A percentile compares a stretch with the other conserved stretches of the same genome.
Evolutionary conservation across 1,284 basidiomycete genomes (phyloP).

Genomic region (Omphalotus olearius): DNA sequence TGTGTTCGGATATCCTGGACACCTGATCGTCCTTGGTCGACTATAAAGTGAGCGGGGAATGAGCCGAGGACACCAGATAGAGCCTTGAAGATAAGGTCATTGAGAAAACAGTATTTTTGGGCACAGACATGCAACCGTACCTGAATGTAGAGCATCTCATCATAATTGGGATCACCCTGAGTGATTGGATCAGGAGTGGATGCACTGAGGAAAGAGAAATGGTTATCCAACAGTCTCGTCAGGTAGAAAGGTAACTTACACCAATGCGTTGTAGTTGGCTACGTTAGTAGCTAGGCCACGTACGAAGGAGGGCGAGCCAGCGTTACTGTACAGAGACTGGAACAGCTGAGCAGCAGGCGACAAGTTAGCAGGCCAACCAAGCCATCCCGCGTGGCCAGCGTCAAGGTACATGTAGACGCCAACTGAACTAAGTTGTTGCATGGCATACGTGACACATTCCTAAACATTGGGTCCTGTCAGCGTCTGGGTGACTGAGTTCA

Average conservation of each 20-base stretch:
- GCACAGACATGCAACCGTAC: constrained; percentile 23
- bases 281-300: constrained; percentile 64
- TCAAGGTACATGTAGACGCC: constrained; percentile 60
- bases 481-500: not conserved
- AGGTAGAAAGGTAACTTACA: constrained; percentile 19
- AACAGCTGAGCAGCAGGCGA: constrained; percentile 54
- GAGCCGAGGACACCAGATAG: constrained; percentile 42
- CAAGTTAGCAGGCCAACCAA: constrained; percentile 64
- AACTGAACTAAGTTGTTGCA: constrained; percentile 49
- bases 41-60: constrained; percentile 60
- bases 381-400: constrained; percentile 65
- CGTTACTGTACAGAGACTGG: constrained; percentile 41
- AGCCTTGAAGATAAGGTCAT: constrained; percentile 26
- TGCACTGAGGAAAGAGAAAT: constrained; percentile 22
- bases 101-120: not conserved
- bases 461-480: not conserved
- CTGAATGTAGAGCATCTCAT: constrained; percentile 58
- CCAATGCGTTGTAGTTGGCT: constrained; percentile 60
- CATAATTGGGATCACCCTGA: constrained; percentile 54
- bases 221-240: no score
- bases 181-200: constrained; percentile 55
- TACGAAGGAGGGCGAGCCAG: constrained; percentile 48
- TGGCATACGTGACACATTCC: constrained; percentile 50
- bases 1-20: constrained; percentile 52
- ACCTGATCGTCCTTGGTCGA: constrained; percentile 62